Evolutionary conservation across 2,329 filamentous ascomycete species (phyloP), one percentile per base, ranked within the genome.

Genomic region (Corynespora cassiicola): DNA sequence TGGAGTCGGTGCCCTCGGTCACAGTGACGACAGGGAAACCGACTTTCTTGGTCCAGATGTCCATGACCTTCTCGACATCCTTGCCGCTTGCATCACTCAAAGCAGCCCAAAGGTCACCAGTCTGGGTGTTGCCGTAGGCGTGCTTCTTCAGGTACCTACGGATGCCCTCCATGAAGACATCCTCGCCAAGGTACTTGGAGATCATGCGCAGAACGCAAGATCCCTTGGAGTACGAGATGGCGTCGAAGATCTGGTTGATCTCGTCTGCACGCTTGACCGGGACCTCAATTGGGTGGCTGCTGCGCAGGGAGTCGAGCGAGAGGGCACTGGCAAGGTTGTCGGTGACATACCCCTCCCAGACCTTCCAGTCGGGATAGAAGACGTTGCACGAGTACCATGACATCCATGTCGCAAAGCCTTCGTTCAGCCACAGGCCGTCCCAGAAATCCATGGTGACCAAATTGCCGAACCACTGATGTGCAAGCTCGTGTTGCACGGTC

Each of bases 381-480:
- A 81, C 81, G 68, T 97, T 92, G 79, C 90, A 95, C 27, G 88
- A 90, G 72, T 94, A 94, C 89, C 90, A 87, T 45, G 88, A 91
- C 88, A 94, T 90, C 84, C 88, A 89, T 24, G 89, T 95, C 20
- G 90, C 89, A 58, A 95, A 95, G 22, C 89, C 89, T 69, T 95
- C 89, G 68, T 97, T 97, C 36, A 97, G 81, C 92, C 92, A 97
- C 6, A 97, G 75, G 37, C 91, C 92, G 70, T 96, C 90, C 92
- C 92, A 97, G 79, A 95, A 96, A 69, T 96, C 90, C 90, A 96
- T 96, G 36, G 92, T 96, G 18, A 96, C 92, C 36, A 96, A 75
- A 73, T 97, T 96, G 48, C 92, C 92, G 63, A 97, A 97, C 92
- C 92, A 97, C 71, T 96, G 92, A 72, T 97, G 92, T 25, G 92